Percentiles rank a stretch among this genome's conserved stretches.
phyloP scores from a whole-genome alignment of 371 early-diverging fungal genomes.

The Fennellomyces sp. region DNA sequence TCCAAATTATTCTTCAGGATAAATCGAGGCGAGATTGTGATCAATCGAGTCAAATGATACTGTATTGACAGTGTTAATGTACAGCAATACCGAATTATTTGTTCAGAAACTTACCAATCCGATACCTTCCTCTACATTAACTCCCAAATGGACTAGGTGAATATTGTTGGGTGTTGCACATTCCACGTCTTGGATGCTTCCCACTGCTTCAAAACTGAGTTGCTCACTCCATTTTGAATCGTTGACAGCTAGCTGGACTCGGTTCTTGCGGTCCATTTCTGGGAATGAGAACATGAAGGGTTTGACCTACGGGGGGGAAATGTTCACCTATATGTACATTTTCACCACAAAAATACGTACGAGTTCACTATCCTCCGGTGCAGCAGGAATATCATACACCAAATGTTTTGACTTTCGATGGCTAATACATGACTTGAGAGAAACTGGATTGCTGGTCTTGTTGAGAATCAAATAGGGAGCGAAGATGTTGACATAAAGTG shows the following conservation, averaged over 20 bases:
- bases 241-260: constrained; percentile 67
- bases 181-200: constrained; percentile 66
- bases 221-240: constrained; percentile 81
- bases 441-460: constrained; percentile 68
- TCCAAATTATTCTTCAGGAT: constrained; percentile 78
- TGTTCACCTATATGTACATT: not conserved
- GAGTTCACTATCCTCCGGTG: constrained; percentile 24
- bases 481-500: constrained; percentile 35
- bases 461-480: constrained; percentile 73
- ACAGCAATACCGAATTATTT: not conserved
- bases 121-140: constrained; percentile 66
- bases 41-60: constrained; percentile 70
- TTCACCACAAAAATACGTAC: constrained; percentile 2
- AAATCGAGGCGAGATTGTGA: constrained; percentile 83
- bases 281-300: constrained; percentile 87
- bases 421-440: constrained; percentile 22
- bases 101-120: constrained; percentile 48
- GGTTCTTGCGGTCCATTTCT: constrained; percentile 70
- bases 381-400: constrained; percentile 13
- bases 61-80: too few relatives aligned
- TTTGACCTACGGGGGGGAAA: constrained; percentile 14
- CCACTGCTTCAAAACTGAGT: constrained; percentile 86
- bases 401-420: constrained; percentile 22
- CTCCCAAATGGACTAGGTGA: constrained; percentile 64
- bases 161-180: constrained; percentile 40